Evolutionary conservation across 805 yeast genomes (phyloP).

Genomic region (Pichia deserticola): DNA sequence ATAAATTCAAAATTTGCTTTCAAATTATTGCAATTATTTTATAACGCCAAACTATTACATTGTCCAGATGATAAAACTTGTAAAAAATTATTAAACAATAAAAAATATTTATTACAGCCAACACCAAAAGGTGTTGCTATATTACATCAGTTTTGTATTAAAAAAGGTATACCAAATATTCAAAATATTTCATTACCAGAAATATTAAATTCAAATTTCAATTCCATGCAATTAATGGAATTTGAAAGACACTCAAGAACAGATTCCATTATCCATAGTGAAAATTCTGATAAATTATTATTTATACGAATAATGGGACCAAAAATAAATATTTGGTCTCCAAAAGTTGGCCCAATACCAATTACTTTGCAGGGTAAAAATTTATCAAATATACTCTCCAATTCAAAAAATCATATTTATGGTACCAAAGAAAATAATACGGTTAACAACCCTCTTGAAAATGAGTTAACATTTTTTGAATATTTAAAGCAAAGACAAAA

Average conservation of each 20-base stretch:
- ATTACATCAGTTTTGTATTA: slow-evolving; percentile 51
- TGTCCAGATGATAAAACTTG: slow-evolving; percentile 71
- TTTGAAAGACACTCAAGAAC: slow-evolving; percentile 58
- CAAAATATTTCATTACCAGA: slow-evolving; percentile 23
- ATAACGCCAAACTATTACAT: slow-evolving; percentile 59
- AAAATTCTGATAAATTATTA: slow-evolving; percentile 55
- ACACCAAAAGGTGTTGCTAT: slow-evolving; percentile 86
- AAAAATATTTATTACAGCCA: slow-evolving; percentile 53
- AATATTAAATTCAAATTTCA: slow-evolving; percentile 43
- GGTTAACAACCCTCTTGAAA: slow-evolving; percentile 1
- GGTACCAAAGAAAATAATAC: not conserved
- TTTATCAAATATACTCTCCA: slow-evolving; percentile 4
- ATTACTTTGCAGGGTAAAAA: slow-evolving; percentile 28
- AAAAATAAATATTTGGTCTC: slow-evolving; percentile 62
- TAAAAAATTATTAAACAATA: slow-evolving; percentile 31
- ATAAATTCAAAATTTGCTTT: slow-evolving; percentile 43
- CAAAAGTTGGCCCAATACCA: slow-evolving; percentile 43
- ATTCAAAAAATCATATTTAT: not conserved
- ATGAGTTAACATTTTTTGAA: slow-evolving; percentile 16
- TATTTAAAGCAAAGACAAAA: slow-evolving; percentile 18
- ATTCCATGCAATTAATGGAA: slow-evolving; percentile 61
- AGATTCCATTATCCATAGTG: slow-evolving; percentile 55
- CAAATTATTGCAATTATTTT: slow-evolving; percentile 42
- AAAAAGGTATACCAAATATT: slow-evolving; percentile 33
- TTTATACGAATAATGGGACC: slow-evolving; percentile 57